Conservation (phyloP, 345 rosid species). For the Arabidopsis suecica region DNA sequence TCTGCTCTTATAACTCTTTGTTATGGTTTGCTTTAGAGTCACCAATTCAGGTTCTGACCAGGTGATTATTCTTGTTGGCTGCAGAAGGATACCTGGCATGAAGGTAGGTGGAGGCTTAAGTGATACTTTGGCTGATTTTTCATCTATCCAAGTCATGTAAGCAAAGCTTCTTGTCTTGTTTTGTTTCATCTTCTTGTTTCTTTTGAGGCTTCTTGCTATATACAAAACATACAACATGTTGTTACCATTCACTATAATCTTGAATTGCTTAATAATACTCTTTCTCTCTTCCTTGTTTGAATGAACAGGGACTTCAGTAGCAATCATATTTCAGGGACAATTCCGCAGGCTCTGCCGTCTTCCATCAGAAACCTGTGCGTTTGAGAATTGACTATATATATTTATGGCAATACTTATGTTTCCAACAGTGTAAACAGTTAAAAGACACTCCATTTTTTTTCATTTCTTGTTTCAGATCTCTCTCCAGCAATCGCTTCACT, state of each 20-base stretch:
- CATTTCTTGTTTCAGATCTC: constrained; percentile 54
- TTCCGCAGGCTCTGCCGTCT: constrained; percentile 73
- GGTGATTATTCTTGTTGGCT: constrained; percentile 39
- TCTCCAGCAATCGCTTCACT: constrained; percentile 62
- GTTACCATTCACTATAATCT: constrained; percentile 2
- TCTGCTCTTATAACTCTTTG: constrained; percentile 16
- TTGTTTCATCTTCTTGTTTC: constrained; percentile 16
- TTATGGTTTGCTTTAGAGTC: constrained; percentile 36
- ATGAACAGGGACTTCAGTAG: constrained; percentile 80
- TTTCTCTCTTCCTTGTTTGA: constrained; percentile 28
- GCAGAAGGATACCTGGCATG: constrained; percentile 71
- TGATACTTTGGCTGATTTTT: constrained; percentile 56
- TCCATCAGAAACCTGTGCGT: constrained; percentile 74
- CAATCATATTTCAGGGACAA: constrained; percentile 82
- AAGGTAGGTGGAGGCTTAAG: constrained; percentile 71
- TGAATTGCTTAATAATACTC: neutral
- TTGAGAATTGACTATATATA: constrained; percentile 1
- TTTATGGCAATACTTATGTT: constrained; percentile 19
- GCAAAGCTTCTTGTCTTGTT: constrained; percentile 38
- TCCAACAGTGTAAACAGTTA: constrained; percentile 2
- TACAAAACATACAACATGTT: constrained; percentile 13
- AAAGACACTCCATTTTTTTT: constrained; percentile 15
- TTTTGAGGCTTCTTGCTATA: neutral
- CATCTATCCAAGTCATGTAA: constrained; percentile 75
- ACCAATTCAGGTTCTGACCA: constrained; percentile 28